These are phyloP conservation scores for Coffea canephora DNA, from an alignment of 257 asterid genomes.

Conservation along the genomic window DNA sequence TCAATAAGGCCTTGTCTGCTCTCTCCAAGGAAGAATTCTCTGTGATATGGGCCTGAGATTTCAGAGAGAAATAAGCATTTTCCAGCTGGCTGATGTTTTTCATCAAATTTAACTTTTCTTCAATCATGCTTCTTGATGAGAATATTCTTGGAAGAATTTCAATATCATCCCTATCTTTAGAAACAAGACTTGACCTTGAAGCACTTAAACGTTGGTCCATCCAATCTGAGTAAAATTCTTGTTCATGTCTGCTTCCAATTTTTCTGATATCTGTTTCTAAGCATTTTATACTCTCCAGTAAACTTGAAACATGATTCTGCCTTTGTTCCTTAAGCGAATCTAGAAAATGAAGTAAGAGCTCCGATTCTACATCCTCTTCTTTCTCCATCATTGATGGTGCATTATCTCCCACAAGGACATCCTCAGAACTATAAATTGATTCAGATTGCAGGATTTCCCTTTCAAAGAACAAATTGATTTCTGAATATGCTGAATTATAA, in stretches of 20 bases:
- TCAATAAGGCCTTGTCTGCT: slow-evolving; percentile 53
- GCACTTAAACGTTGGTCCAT: background rate
- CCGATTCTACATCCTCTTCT: slow-evolving; percentile 70
- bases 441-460: slow-evolving; percentile 78
- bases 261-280: slow-evolving; percentile 79
- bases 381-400: slow-evolving; percentile 35
- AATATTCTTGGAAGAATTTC: slow-evolving; percentile 20
- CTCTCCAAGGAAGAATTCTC: slow-evolving; percentile 30
- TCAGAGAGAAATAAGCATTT: slow-evolving; percentile 71
- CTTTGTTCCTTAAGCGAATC: slow-evolving; percentile 57
- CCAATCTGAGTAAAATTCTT: slow-evolving; percentile 18
- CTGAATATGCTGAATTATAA: background rate
- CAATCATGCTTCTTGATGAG: slow-evolving; percentile 22
- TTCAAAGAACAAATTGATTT: slow-evolving; percentile 27
- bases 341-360: slow-evolving; percentile 58
- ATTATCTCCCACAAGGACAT: slow-evolving; percentile 37
- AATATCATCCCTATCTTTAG: slow-evolving; percentile 23
- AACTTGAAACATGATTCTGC: slow-evolving; percentile 53
- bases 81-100: slow-evolving; percentile 67
- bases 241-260: slow-evolving; percentile 46
- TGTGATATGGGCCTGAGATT: slow-evolving; percentile 47
- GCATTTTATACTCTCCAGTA: slow-evolving; percentile 52
- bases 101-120: slow-evolving; percentile 52
- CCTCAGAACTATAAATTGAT: slow-evolving; percentile 47
- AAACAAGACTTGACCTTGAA: background rate